phyloP scores from a whole-genome alignment of 2,329 filamentous ascomycete species.

The Fusarium floridanum region DNA sequence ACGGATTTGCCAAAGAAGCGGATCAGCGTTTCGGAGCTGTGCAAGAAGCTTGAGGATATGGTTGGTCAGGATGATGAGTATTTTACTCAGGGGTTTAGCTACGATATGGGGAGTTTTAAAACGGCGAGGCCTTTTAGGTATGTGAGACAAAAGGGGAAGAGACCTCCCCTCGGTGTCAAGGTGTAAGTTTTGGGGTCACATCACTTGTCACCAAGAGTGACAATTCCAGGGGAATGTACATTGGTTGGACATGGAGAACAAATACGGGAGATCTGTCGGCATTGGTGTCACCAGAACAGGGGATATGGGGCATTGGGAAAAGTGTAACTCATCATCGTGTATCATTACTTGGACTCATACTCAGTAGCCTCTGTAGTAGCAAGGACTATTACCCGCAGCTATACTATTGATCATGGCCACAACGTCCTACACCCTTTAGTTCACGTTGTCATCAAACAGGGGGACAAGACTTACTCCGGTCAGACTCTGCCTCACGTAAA shows the following conservation, averaged over 20 bases:
- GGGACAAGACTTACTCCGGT: not conserved
- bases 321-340: not conserved
- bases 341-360: not conserved
- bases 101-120: constrained; percentile 2
- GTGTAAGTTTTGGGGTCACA: not conserved
- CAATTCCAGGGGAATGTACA: not conserved
- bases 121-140: not conserved
- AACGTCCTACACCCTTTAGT: not conserved
- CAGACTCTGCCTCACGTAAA: not conserved
- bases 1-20: not conserved
- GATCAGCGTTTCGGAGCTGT: not conserved
- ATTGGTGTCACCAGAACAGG: not conserved
- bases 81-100: not conserved
- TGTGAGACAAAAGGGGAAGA: not conserved
- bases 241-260: not conserved
- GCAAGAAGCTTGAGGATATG: not conserved
- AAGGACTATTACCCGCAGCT: not conserved
- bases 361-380: not conserved
- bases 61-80: not conserved
- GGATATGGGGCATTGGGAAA: not conserved
- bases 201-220: not conserved
- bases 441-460: too few species aligned
- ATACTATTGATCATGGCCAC: not conserved
- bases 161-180: not conserved
- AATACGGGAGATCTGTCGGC: not conserved